Percentiles rank a stretch among this genome's conserved stretches.
These are phyloP conservation scores for Pseudocercospora pini-densiflorae DNA, from an alignment of 2,329 filamentous ascomycete species.

Conservation along the genomic window DNA sequence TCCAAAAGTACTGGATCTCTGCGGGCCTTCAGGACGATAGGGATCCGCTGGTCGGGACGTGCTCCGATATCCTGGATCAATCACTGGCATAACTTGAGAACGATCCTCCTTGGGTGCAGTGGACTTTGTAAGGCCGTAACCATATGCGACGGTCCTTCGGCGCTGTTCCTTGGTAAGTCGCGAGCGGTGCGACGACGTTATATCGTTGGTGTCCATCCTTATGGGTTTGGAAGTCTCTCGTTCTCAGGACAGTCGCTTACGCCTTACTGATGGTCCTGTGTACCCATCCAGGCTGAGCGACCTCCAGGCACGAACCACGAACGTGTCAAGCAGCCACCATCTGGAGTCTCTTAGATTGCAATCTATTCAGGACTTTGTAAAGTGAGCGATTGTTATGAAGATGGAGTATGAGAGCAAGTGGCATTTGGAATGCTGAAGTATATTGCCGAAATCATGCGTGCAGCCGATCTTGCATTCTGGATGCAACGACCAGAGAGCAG, in stretches of 20 bases:
- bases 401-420: not conserved
- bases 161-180: slow-evolving; percentile 2
- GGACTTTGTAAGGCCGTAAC: not conserved
- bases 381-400: not conserved
- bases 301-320: not conserved
- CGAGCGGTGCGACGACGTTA: not conserved
- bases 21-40: not conserved
- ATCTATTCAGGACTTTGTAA: not conserved
- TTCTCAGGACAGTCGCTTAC: not conserved
- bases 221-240: not conserved
- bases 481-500: not conserved
- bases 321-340: not conserved
- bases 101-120: not conserved
- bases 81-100: not conserved
- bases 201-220: slow-evolving; percentile 3
- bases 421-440: slow-evolving; percentile 10
- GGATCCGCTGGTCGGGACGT: not conserved
- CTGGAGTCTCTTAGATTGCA: not conserved
- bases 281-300: not conserved
- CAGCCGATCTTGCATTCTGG: slow-evolving; percentile 1
- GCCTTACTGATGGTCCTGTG: not conserved
- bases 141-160: not conserved
- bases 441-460: slow-evolving; percentile 1
- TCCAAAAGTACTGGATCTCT: not conserved
- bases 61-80: not conserved